Percentiles rank a stretch among this genome's conserved stretches.
These are phyloP conservation scores for Hypoxylon rickii DNA, from an alignment of 495 filamentous ascomycete genomes.

Conservation along the genomic window DNA sequence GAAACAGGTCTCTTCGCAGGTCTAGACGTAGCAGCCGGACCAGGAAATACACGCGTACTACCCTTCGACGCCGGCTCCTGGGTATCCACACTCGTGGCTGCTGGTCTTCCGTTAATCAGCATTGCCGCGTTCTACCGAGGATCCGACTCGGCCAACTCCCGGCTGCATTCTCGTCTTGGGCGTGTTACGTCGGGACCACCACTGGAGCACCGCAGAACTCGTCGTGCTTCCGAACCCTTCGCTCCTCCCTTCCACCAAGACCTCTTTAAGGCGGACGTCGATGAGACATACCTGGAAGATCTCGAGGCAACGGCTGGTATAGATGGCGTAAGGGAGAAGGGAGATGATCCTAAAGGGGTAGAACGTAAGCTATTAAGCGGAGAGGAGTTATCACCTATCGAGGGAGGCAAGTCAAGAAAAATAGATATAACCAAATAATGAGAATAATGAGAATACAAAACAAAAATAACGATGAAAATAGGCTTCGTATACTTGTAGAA, in stretches of 20 bases:
- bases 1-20: conserved; percentile 27
- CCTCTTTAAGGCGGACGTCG: background rate
- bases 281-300: background rate
- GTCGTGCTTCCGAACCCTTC: background rate
- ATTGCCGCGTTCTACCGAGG: conserved; percentile 27
- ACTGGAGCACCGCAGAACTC: background rate
- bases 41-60: conserved; percentile 15
- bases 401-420: too few species aligned
- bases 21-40: conserved; percentile 25
- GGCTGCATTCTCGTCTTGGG: background rate
- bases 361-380: too few species aligned
- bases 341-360: background rate
- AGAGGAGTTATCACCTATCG: too few species aligned
- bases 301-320: background rate
- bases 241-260: background rate
- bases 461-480: too few species aligned
- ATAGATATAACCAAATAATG: too few species aligned
- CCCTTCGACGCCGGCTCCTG: conserved; percentile 31
- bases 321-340: background rate
- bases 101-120: conserved; percentile 27
- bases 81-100: conserved; percentile 24
- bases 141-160: conserved; percentile 17
- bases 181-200: background rate
- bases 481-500: background rate
- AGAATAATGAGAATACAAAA: too few species aligned